Base-by-base conservation (phyloP, 768 basidiomycete species). In the Daedaleopsis sinensis region DNA sequence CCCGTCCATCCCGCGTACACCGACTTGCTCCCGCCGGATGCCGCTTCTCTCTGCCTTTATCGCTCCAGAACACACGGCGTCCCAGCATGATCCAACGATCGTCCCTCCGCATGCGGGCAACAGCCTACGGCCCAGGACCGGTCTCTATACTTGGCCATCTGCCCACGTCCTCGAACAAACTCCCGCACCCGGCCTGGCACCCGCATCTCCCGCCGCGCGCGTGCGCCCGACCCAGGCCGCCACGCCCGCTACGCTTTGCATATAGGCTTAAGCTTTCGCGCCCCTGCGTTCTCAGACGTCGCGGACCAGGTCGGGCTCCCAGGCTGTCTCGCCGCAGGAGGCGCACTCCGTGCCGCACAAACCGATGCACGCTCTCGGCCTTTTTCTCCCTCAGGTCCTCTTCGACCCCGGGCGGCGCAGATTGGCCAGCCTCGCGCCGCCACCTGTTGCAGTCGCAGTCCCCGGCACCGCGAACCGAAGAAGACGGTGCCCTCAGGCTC, bases 271-370 rank as follows among this genome's bases (percentile, higher is more conserved):
- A 21, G 50, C 35, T 52, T 52, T 37, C 21, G 15, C 23, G 19
- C 16, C 23, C 15, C n/a, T 47, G 47, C 16, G 23, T 37, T 38
- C 51, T 27, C 32, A 36, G 35, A 6, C 32, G 18, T 27, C 52
- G 55, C 56, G 54, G 47, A 52, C 49, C 44, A 55, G 24, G 32
- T 36, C 32, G 39, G 16, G 54, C 52, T 67, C 66, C 60, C 65
- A 67, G 62, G 65, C 65, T 67, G 59, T 67, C 65, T 35, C 11
- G 10, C 57, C 61, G 24, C 32, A 62, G 32, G 16, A 9, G 48
- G 66, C 35, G 23, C 6, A 27, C 57, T 67, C 47, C 62, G 57
- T 56, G 19, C 62, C 58, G 57, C 52, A 21, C 15, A 4, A 19
- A 24, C 62, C 62, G 56, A 36, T 49, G 18, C 48, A 27, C 47